phyloP scores from a whole-genome alignment of 257 asterid species.

The Nicotiana noctiflora region DNA sequence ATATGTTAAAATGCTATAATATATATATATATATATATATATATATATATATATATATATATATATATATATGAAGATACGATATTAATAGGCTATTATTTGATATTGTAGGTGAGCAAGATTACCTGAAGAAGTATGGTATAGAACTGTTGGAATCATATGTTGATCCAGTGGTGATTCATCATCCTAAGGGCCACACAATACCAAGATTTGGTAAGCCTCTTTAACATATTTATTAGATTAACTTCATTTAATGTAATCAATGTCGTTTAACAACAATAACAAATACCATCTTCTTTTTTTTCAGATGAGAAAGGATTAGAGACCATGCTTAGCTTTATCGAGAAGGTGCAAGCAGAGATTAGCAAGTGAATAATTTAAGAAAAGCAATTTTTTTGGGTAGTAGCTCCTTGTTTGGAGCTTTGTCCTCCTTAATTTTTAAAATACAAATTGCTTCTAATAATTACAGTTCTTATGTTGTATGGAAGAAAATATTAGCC shows the following conservation, averaged over 20 bases:
- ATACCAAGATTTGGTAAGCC: constrained; percentile 14
- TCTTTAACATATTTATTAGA: neutral
- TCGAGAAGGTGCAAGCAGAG: constrained; percentile 5
- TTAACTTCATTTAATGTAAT: neutral
- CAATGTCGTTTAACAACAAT: neutral
- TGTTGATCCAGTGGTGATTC: constrained; percentile 16
- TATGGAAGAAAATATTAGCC: neutral
- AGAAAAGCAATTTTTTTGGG: neutral
- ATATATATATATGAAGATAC: too few relatives aligned
- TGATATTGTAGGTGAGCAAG: constrained; percentile 10
- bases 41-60: too few relatives aligned
- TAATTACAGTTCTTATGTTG: neutral
- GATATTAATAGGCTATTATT: neutral
- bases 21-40: too few relatives aligned
- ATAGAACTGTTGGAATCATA: constrained; percentile 9
- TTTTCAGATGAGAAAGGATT: constrained; percentile 14
- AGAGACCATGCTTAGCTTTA: neutral
- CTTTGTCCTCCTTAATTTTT: neutral
- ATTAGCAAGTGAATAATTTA: neutral
- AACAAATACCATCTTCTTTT: neutral
- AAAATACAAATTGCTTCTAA: neutral
- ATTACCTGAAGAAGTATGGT: constrained; percentile 15
- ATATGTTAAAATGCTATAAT: neutral
- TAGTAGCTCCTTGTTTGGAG: neutral
- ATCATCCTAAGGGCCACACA: constrained; percentile 23